These are phyloP conservation scores for Xerocomus minutiporus DNA, from an alignment of 1,284 basidiomycete species.

Conservation along the genomic window DNA sequence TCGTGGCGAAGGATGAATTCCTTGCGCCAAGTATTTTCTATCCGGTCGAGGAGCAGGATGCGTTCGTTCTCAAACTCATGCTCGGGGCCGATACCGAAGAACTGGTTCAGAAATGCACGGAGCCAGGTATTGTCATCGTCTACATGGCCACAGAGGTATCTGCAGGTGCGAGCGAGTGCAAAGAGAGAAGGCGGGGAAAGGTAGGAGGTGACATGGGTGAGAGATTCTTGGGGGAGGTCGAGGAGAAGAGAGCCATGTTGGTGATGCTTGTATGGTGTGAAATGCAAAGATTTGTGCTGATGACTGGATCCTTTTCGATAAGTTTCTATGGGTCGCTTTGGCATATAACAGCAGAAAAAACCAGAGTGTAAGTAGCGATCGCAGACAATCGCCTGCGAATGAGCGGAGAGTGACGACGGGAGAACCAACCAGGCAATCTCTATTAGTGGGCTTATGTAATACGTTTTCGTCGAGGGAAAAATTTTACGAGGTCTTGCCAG, in stretches of 20 bases:
- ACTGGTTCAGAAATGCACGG: conserved; percentile 71
- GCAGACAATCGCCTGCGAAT: conserved; percentile 21
- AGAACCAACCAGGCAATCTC: no score
- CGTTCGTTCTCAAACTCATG: conserved; percentile 42
- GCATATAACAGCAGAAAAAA: conserved; percentile 27
- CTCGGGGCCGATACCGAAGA: conserved; percentile 64
- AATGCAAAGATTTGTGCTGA: conserved; percentile 1
- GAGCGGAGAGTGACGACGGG: conserved; percentile 4
- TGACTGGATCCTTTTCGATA: conserved; percentile 11
- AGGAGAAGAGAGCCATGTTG: conserved; percentile 60
- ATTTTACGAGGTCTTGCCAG: conserved; percentile 16
- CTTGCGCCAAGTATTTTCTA: conserved; percentile 59
- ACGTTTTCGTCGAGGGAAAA: no score
- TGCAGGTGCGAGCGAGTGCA: conserved; percentile 54
- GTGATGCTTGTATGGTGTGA: background rate
- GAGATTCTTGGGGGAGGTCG: conserved; percentile 64
- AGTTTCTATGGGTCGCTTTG: conserved; percentile 22
- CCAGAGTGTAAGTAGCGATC: conserved; percentile 12
- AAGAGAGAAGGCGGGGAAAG: conserved; percentile 65
- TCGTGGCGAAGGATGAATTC: conserved; percentile 59
- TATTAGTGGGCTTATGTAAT: background rate
- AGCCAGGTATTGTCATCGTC: conserved; percentile 80
- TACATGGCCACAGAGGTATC: conserved; percentile 58
- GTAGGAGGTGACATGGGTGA: conserved; percentile 75
- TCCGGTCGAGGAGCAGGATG: conserved; percentile 52